phyloP scores from a whole-genome alignment of 495 filamentous ascomycete genomes.

The Aspergillus bertholletiae region DNA sequence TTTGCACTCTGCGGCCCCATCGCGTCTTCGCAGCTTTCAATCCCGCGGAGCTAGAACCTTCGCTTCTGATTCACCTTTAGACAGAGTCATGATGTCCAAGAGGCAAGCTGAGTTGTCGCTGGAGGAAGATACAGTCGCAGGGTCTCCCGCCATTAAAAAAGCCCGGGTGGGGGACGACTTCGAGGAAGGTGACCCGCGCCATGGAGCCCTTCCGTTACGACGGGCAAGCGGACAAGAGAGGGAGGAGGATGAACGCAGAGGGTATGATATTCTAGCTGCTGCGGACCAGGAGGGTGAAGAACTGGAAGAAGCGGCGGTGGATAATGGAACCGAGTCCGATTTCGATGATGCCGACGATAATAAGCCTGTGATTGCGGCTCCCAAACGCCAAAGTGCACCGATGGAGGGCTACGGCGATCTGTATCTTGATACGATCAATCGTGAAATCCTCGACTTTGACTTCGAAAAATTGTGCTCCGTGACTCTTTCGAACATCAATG shows the following conservation, averaged over 20 bases:
- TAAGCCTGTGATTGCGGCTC: slow-evolving; percentile 36
- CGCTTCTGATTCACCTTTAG: slow-evolving; percentile 4
- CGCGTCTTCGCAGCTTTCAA: slow-evolving; percentile 13
- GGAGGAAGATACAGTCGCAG: slow-evolving; percentile 55
- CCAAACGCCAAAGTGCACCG: slow-evolving; percentile 67
- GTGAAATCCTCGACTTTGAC: slow-evolving; percentile 83
- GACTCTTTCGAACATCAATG: slow-evolving; percentile 94
- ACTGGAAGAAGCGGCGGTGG: slow-evolving; percentile 35
- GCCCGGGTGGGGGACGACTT: slow-evolving; percentile 59
- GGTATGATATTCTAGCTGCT: slow-evolving; percentile 33
- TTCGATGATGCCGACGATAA: slow-evolving; percentile 40
- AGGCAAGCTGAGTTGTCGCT: slow-evolving; percentile 72
- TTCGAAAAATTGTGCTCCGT: slow-evolving; percentile 98
- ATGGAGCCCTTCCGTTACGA: slow-evolving; percentile 39
- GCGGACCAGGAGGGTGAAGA: slow-evolving; percentile 39
- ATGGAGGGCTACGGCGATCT: slow-evolving; percentile 90
- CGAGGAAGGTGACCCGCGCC: slow-evolving; percentile 28
- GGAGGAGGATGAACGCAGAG: slow-evolving; percentile 35
- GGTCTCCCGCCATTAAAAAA: slow-evolving; percentile 75
- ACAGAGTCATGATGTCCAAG: slow-evolving; percentile 60
- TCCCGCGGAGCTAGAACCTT: slow-evolving; percentile 8
- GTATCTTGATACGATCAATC: slow-evolving; percentile 96
- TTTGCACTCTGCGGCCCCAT: slow-evolving; percentile 32
- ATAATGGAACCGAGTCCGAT: slow-evolving; percentile 22
- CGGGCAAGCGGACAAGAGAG: slow-evolving; percentile 29